These are phyloP conservation scores for Cinnamomum micranthum DNA, from an alignment of 164 flowering plant genomes.

Conservation along the genomic window DNA sequence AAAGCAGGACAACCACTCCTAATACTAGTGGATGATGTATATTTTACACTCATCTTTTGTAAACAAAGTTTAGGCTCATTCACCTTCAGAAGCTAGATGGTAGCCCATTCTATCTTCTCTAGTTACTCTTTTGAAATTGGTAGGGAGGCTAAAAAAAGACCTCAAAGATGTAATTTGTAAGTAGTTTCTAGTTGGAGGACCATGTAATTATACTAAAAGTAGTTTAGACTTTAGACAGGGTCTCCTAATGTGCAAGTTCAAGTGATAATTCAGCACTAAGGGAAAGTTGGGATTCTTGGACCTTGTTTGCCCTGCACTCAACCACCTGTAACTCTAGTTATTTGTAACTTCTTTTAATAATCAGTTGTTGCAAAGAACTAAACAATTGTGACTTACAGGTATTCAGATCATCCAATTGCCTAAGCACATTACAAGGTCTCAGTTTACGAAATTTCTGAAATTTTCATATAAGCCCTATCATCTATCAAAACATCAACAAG, in stretches of 20 bases:
- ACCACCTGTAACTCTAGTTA: too few species aligned
- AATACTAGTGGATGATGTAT: constrained; percentile 9
- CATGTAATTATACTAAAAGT: background rate
- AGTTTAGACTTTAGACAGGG: background rate
- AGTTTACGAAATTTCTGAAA: too few species aligned
- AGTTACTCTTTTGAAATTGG: background rate
- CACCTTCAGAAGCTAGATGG: background rate
- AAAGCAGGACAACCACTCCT: constrained; percentile 19
- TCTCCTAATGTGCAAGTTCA: background rate
- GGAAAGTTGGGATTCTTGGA: too few species aligned
- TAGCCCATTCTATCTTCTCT: background rate
- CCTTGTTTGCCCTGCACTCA: too few species aligned
- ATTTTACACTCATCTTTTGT: background rate
- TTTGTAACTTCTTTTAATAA: too few species aligned
- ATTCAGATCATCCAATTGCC: too few species aligned
- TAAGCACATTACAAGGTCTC: too few species aligned
- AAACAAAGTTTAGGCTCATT: background rate
- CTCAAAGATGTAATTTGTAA: background rate
- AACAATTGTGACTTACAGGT: too few species aligned
- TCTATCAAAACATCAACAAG: too few species aligned
- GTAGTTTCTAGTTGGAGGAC: background rate
- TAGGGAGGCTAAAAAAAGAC: background rate
- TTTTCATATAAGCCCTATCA: too few species aligned
- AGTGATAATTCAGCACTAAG: background rate
- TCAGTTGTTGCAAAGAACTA: too few species aligned